These are phyloP conservation scores for Eucommia ulmoides DNA, from an alignment of 257 asterid species.

Conservation along the genomic window DNA sequence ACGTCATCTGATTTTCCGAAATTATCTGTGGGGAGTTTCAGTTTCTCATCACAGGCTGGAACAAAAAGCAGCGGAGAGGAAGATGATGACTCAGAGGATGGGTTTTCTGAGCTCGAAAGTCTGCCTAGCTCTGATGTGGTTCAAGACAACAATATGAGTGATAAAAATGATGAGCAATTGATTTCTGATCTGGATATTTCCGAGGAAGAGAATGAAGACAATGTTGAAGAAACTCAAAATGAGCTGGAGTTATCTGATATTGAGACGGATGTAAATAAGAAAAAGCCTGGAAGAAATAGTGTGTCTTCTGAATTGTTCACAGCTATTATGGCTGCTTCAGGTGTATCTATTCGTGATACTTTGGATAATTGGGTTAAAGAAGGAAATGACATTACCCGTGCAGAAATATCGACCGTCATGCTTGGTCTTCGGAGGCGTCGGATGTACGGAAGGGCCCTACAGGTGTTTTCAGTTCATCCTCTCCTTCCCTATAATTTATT, in stretches of 20 bases:
- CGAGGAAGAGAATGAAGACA: conserved; percentile 23
- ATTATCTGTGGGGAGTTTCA: conserved; percentile 13
- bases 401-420: conserved; percentile 25
- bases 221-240: conserved; percentile 13
- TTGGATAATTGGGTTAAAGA: conserved; percentile 58
- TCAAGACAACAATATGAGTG: conserved; percentile 13
- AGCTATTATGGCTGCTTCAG: conserved; percentile 34
- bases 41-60: conserved; percentile 44
- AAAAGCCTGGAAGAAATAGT: conserved; percentile 8
- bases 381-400: conserved; percentile 47
- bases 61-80: conserved; percentile 40
- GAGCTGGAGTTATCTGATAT: conserved; percentile 21
- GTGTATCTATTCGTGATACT: conserved; percentile 22
- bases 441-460: conserved; percentile 51
- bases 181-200: conserved; percentile 34
- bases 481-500: not conserved
- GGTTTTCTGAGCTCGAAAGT: conserved; percentile 36
- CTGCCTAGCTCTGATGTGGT: conserved; percentile 12
- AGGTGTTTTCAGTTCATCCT: conserved; percentile 30
- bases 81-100: conserved; percentile 21
- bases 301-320: conserved; percentile 26
- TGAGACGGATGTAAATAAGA: conserved; percentile 19
- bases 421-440: conserved; percentile 37
- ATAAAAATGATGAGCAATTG: conserved; percentile 25
- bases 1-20: conserved; percentile 16